These are phyloP conservation scores for Fusarium falciforme DNA, from an alignment of 2,329 filamentous ascomycete species.

Conservation along the genomic window DNA sequence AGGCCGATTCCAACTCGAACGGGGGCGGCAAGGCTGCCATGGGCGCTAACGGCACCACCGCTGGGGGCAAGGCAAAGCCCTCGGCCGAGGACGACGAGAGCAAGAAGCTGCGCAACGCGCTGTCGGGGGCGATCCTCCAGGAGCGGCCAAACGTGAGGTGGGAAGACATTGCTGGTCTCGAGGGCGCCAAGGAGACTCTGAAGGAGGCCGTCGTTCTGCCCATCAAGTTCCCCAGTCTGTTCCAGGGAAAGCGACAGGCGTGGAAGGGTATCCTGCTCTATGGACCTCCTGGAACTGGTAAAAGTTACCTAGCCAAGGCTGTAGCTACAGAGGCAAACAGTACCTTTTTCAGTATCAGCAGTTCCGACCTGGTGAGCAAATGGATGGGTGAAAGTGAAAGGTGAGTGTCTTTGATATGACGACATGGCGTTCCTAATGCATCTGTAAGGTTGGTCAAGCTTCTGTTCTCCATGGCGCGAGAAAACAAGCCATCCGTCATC, in stretches of 20 bases:
- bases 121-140: conserved; percentile 91
- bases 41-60: conserved; percentile 77
- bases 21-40: conserved; percentile 71
- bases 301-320: conserved; percentile 96
- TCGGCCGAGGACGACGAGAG: conserved; percentile 83
- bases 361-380: conserved; percentile 96
- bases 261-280: conserved; percentile 99
- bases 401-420: conserved; percentile 57
- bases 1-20: conserved; percentile 77
- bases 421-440: conserved; percentile 32
- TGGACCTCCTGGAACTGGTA: conserved; percentile 95
- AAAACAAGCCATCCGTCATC: conserved; percentile 98
- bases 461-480: conserved; percentile 96
- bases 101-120: conserved; percentile 93
- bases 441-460: conserved; percentile 85
- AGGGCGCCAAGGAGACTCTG: conserved; percentile 93
- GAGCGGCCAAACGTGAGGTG: conserved; percentile 97
- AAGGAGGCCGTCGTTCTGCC: conserved; percentile 98
- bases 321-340: conserved; percentile 98
- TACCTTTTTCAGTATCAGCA: conserved; percentile 98
- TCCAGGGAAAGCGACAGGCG: conserved; percentile 94
- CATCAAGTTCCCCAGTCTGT: conserved; percentile 97
- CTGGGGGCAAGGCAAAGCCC: conserved; percentile 67
- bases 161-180: conserved; percentile 97
- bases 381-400: conserved; percentile 99